A percentile compares a stretch with the other conserved stretches of the same genome.
phyloP scores from a whole-genome alignment of 2,329 filamentous ascomycete species.

The Fusarium stilboides region DNA sequence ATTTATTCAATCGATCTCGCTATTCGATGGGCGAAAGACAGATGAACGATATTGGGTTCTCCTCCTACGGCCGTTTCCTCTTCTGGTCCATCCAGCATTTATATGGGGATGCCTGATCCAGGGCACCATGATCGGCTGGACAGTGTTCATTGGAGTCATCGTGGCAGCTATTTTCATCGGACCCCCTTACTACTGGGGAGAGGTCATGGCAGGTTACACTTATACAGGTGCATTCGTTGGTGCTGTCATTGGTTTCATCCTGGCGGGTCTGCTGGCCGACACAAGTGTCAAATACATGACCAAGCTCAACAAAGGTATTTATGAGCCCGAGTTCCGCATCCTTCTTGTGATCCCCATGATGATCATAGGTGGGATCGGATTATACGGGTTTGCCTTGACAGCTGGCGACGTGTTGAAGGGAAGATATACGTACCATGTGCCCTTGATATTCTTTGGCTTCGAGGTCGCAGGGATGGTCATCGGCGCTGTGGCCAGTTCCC shows the following conservation, averaged over 20 bases:
- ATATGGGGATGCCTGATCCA: constrained; percentile 86
- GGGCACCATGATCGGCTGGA: constrained; percentile 94
- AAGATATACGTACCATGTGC: constrained; percentile 79
- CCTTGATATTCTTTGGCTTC: constrained; percentile 86
- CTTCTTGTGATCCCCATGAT: constrained; percentile 87
- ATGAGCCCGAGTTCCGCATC: constrained; percentile 93
- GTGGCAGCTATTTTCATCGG: constrained; percentile 86
- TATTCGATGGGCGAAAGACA: constrained; percentile 87
- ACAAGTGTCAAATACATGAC: constrained; percentile 80
- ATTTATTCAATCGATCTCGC: constrained; percentile 72
- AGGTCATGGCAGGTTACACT: constrained; percentile 86
- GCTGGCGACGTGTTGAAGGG: constrained; percentile 68
- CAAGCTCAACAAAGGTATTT: constrained; percentile 81
- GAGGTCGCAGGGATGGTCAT: constrained; percentile 93
- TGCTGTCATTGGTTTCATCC: constrained; percentile 80
- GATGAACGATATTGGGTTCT: constrained; percentile 79
- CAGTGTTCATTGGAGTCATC: constrained; percentile 90
- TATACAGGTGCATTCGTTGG: constrained; percentile 91
- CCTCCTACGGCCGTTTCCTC: constrained; percentile 81
- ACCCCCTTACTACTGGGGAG: constrained; percentile 84
- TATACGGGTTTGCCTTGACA: constrained; percentile 89
- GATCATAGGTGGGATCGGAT: constrained; percentile 80
- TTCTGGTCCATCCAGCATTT: constrained; percentile 88
- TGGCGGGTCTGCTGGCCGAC: constrained; percentile 84
- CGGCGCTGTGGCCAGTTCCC: constrained; percentile 85